phyloP scores from a whole-genome alignment of 2,329 filamentous ascomycete species.

The Didymellaceae sp. region DNA sequence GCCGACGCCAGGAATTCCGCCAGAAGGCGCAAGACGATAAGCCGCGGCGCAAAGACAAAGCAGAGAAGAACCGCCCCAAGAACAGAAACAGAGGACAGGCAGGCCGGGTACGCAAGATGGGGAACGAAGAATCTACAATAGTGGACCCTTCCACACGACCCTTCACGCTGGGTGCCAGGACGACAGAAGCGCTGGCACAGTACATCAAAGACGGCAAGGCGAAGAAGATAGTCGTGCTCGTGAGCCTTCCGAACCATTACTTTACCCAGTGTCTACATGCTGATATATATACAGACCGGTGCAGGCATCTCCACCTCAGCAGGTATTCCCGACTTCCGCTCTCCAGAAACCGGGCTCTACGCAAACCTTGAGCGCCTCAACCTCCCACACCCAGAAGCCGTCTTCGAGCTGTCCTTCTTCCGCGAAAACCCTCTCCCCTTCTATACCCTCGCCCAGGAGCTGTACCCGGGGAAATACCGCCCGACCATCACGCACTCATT shows the following conservation, averaged over 20 bases:
- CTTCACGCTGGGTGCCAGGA: constrained; percentile 70
- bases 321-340: constrained; percentile 90
- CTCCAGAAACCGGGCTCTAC: constrained; percentile 91
- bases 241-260: no score
- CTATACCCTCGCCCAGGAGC: constrained; percentile 87
- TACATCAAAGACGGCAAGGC: constrained; percentile 75
- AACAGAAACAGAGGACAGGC: constrained; percentile 31
- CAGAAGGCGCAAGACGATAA: constrained; percentile 47
- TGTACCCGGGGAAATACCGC: constrained; percentile 87
- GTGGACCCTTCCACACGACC: constrained; percentile 71
- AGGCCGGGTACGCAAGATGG: constrained; percentile 68
- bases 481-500: constrained; percentile 93
- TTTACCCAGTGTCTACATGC: no score
- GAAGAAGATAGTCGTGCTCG: constrained; percentile 80
- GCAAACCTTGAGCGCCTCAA: constrained; percentile 86
- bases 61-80: constrained; percentile 19
- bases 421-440: constrained; percentile 83
- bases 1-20: constrained; percentile 56
- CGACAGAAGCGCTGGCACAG: constrained; percentile 76
- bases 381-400: constrained; percentile 86
- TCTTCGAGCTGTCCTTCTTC: constrained; percentile 94
- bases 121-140: constrained; percentile 79
- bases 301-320: constrained; percentile 82
- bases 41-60: constrained; percentile 34
- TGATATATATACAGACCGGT: constrained; percentile 64